Percentiles rank a stretch among this genome's conserved stretches.
Conservation (phyloP, 495 filamentous ascomycete genomes). For the Podospora anserina region DNA sequence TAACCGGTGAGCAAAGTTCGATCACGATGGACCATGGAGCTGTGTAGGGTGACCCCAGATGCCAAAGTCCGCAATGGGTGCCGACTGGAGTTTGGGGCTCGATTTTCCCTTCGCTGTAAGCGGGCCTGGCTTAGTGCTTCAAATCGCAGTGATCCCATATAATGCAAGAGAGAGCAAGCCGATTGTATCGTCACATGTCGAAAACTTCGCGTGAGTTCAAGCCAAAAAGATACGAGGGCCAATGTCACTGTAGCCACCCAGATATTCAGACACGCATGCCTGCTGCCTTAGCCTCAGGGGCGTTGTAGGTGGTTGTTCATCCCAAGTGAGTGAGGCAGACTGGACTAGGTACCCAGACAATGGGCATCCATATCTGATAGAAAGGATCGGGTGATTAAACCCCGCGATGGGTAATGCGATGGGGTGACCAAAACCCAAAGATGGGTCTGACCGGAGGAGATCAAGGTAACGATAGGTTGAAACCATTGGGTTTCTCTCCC, state of each 20-base stretch:
- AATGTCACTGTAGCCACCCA: neutral
- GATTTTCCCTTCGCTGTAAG: neutral
- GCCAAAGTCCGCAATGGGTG: neutral
- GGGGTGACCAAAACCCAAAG: neutral
- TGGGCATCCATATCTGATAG: neutral
- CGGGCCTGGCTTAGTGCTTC: neutral
- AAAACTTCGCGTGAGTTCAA: neutral
- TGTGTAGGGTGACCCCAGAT: conserved; percentile 2
- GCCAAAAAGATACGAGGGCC: neutral
- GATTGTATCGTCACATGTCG: neutral
- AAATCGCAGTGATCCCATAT: neutral
- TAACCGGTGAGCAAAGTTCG: conserved; percentile 23
- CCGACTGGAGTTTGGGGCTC: neutral
- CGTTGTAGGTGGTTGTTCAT: neutral
- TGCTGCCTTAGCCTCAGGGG: neutral
- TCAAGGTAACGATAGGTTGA: neutral
- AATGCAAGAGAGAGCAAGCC: neutral
- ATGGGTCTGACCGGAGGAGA: neutral
- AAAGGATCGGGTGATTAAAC: neutral
- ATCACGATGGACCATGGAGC: conserved; percentile 6
- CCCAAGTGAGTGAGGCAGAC: neutral
- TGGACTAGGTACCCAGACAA: neutral
- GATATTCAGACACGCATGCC: neutral
- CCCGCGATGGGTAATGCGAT: neutral
- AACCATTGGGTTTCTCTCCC: neutral